Conservation (phyloP, 768 basidiomycete species). For the Neoboletus magnificus region DNA sequence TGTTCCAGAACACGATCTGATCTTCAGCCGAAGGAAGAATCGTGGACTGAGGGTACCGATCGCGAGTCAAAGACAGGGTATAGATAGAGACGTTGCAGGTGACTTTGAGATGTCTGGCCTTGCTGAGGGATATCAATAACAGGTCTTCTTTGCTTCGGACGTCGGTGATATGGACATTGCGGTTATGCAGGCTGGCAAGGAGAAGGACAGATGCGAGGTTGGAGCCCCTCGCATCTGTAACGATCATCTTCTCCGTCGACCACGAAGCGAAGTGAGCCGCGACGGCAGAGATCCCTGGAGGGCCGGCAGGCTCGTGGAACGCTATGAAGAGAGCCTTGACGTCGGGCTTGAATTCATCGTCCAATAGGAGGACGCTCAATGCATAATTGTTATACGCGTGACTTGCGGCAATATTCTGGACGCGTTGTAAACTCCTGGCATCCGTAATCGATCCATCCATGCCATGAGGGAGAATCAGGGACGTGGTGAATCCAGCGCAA, state of each 20-base stretch:
- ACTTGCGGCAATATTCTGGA: conserved; percentile 59
- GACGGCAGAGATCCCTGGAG: conserved; percentile 65
- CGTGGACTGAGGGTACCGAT: conserved; percentile 63
- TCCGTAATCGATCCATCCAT: conserved; percentile 62
- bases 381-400: conserved; percentile 86
- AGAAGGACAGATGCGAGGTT: conserved; percentile 92
- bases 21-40: conserved; percentile 72
- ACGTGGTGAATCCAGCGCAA: conserved; percentile 86
- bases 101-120: conserved; percentile 88
- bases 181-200: conserved; percentile 87
- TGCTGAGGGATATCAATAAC: conserved; percentile 87
- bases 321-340: conserved; percentile 87
- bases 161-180: conserved; percentile 87
- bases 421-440: conserved; percentile 60
- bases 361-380: conserved; percentile 61
- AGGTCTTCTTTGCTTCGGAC: conserved; percentile 86
- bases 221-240: conserved; percentile 89
- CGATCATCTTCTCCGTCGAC: conserved; percentile 88
- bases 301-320: conserved; percentile 48
- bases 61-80: conserved; percentile 81
- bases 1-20: conserved; percentile 82
- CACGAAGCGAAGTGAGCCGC: conserved; percentile 88
- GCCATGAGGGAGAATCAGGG: conserved; percentile 75
- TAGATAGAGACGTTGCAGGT: conserved; percentile 96
- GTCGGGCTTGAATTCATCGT: conserved; percentile 75